phyloP scores from a whole-genome alignment of 148 eudicot species.

The Amaranthus cruentus region DNA sequence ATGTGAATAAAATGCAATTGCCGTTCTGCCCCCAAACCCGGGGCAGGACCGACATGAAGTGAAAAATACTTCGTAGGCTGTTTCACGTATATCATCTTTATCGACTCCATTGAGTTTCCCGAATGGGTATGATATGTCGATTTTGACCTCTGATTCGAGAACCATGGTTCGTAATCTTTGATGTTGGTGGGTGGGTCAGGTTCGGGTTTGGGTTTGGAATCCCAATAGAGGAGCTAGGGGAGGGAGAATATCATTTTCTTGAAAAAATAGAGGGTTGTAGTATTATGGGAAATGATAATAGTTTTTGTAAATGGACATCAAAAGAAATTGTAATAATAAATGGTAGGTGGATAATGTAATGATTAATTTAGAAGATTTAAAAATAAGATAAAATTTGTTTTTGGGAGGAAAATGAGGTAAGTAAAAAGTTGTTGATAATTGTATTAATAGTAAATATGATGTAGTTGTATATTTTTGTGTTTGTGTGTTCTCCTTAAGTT shows the following conservation, averaged over 20 bases:
- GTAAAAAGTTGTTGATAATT: not conserved
- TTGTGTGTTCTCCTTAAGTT: constrained; percentile 15
- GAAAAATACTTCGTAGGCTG: constrained; percentile 92
- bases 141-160: constrained; percentile 9
- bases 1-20: constrained; percentile 31
- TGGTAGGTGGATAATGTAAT: constrained; percentile 7
- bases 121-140: constrained; percentile 55
- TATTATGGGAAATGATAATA: constrained; percentile 24
- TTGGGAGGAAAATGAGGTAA: constrained; percentile 9
- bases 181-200: constrained; percentile 6
- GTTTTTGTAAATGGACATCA: constrained; percentile 11
- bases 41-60: constrained; percentile 87
- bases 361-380: constrained; percentile 12
- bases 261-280: constrained; percentile 16
- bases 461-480: not conserved
- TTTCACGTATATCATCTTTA: constrained; percentile 56
- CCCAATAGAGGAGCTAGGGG: constrained; percentile 14
- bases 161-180: constrained; percentile 1
- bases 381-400: constrained; percentile 4
- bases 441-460: constrained; percentile 17
- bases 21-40: constrained; percentile 72
- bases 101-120: constrained; percentile 52
- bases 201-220: not conserved
- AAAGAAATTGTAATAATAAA: not conserved
- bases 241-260: constrained; percentile 36